A percentile compares a stretch with the other conserved stretches of the same genome.
These are phyloP conservation scores for Panellus pusillus DNA, from an alignment of 768 basidiomycete species.

Conservation along the genomic window DNA sequence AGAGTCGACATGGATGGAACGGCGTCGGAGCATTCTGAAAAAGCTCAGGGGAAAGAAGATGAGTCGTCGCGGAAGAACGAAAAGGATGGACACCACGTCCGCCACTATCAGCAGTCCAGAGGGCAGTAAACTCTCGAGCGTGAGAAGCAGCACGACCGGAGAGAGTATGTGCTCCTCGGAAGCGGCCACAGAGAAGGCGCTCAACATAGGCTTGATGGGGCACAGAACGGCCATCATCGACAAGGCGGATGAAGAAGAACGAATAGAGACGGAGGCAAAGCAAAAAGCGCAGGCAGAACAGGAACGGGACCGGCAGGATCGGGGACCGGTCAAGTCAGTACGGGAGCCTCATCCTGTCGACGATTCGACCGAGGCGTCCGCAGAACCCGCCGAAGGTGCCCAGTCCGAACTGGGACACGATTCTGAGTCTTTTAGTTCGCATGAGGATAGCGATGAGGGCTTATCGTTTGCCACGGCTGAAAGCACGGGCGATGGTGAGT, in stretches of 20 bases:
- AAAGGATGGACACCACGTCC: slow-evolving; percentile 12
- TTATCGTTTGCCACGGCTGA: slow-evolving; percentile 14
- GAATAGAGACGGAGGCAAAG: not conserved
- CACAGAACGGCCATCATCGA: slow-evolving; percentile 12
- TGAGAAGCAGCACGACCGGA: not conserved
- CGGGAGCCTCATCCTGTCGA: too few species aligned
- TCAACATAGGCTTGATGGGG: slow-evolving; percentile 13
- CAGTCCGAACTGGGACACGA: slow-evolving; percentile 4
- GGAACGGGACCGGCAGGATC: not conserved
- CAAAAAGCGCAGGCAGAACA: not conserved
- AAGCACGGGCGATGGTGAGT: slow-evolving; percentile 1
- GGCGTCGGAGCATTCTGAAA: slow-evolving; percentile 11
- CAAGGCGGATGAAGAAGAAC: slow-evolving; percentile 18
- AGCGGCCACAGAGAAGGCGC: slow-evolving; percentile 9
- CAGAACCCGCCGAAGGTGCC: not conserved
- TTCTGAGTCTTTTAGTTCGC: slow-evolving; percentile 11
- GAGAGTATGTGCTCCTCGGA: slow-evolving; percentile 15
- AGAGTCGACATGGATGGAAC: slow-evolving; percentile 20
- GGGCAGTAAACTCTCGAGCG: slow-evolving; percentile 3
- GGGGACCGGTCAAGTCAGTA: not conserved
- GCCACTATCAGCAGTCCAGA: not conserved
- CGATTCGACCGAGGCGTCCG: not conserved
- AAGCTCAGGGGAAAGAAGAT: slow-evolving; percentile 18
- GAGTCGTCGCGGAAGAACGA: slow-evolving; percentile 10
- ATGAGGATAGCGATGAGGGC: not conserved